These are phyloP conservation scores for Immersiporthe knoxdaviesiana DNA, from an alignment of 2,329 filamentous ascomycete species.

Conservation along the genomic window DNA sequence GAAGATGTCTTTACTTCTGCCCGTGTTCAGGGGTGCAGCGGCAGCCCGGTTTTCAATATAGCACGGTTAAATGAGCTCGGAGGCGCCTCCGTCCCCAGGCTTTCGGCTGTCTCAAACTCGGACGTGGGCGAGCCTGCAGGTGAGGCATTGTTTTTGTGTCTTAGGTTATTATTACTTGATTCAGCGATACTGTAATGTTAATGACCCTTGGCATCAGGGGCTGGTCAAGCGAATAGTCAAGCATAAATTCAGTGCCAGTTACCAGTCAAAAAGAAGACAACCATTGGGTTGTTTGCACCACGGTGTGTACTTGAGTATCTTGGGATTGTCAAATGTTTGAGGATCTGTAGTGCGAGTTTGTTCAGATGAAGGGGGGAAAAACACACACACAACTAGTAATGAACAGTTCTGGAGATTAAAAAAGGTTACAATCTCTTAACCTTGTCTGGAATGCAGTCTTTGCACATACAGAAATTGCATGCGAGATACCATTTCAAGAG, in stretches of 20 bases:
- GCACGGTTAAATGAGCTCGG: constrained; percentile 23
- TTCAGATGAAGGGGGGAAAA: no score
- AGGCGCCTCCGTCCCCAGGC: neutral
- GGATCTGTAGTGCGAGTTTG: no score
- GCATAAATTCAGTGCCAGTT: neutral
- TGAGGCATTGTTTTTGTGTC: neutral
- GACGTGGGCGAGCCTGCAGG: neutral
- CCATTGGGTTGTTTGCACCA: neutral
- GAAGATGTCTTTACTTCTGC: constrained; percentile 10
- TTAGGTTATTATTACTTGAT: no score
- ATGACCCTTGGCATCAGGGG: neutral
- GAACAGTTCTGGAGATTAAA: neutral
- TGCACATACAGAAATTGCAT: no score
- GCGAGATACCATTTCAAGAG: neutral
- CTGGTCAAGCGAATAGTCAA: neutral
- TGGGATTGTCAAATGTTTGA: no score
- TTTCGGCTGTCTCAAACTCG: neutral
- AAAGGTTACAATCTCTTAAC: neutral
- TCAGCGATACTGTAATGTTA: no score
- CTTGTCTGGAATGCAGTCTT: neutral
- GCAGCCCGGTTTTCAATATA: constrained; percentile 11
- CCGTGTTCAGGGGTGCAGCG: neutral
- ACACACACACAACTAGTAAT: no score
- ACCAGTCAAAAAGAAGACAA: neutral
- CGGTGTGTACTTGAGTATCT: no score